Conservation (phyloP, 2,329 filamentous ascomycete genomes). For the Calonectria pseudoturangicola region DNA sequence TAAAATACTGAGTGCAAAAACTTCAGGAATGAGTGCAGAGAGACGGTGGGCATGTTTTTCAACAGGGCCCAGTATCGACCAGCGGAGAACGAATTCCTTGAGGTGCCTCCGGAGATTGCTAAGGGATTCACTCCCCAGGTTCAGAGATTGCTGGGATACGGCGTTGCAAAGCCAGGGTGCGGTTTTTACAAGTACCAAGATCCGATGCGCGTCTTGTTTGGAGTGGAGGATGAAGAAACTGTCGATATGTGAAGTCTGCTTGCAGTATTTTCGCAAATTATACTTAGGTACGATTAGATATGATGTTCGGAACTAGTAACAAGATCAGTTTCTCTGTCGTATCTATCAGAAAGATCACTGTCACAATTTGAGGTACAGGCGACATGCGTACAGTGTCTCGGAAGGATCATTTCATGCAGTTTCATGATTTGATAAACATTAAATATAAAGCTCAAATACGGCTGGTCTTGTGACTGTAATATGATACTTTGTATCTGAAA, state of each 20-base stretch:
- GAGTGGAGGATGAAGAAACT: conserved; percentile 42
- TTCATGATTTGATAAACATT: too few relatives aligned
- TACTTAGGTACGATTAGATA: neutral
- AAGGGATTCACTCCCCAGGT: conserved; percentile 39
- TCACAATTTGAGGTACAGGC: too few relatives aligned
- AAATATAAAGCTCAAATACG: too few relatives aligned
- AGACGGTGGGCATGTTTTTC: conserved; percentile 44
- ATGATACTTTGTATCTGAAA: too few relatives aligned
- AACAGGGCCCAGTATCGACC: conserved; percentile 42
- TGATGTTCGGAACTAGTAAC: too few relatives aligned
- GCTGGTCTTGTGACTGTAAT: too few relatives aligned
- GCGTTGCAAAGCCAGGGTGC: conserved; percentile 33
- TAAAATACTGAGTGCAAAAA: neutral
- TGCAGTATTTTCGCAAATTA: neutral
- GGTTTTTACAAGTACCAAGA: conserved; percentile 46
- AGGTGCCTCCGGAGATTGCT: conserved; percentile 36
- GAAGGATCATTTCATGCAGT: too few relatives aligned
- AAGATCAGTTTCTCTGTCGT: too few relatives aligned
- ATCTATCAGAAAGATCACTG: too few relatives aligned
- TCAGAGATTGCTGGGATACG: conserved; percentile 40
- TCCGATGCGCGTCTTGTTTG: conserved; percentile 42
- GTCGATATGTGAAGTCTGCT: conserved; percentile 31
- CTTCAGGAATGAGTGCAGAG: conserved; percentile 20
- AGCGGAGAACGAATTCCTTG: conserved; percentile 43
- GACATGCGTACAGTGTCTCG: too few relatives aligned